Percentiles rank a stretch among this genome's conserved stretches.
Evolutionary conservation across 1,284 basidiomycete species (phyloP).

Genomic region (Ceratobasidium sp.): DNA sequence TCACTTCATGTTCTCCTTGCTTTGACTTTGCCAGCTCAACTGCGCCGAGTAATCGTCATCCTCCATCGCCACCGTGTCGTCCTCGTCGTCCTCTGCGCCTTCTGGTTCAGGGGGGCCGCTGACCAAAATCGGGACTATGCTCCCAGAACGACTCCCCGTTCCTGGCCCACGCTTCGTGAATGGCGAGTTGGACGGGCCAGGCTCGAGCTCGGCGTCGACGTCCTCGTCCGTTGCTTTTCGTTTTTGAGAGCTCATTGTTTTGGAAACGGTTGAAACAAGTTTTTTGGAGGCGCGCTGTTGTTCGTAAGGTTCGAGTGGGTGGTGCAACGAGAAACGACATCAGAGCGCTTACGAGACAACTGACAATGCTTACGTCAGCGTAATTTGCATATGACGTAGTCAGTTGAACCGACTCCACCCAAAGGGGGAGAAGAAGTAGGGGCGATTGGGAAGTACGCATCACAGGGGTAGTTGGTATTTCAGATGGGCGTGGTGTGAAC

Average conservation of each 20-base stretch:
- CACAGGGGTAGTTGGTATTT: too few species aligned
- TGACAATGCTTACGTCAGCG: too few species aligned
- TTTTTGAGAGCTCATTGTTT: conserved; percentile 34
- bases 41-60: conserved; percentile 86
- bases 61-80: conserved; percentile 78
- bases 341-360: too few species aligned
- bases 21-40: conserved; percentile 80
- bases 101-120: conserved; percentile 63
- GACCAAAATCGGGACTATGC: conserved; percentile 18
- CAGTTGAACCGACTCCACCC: too few species aligned
- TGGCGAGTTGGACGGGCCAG: conserved; percentile 12
- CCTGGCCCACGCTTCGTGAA: conserved; percentile 31
- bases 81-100: conserved; percentile 69
- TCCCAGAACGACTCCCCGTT: conserved; percentile 37
- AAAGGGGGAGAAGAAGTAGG: too few species aligned
- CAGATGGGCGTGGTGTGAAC: too few species aligned
- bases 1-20: conserved; percentile 84
- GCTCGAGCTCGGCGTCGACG: conserved; percentile 34
- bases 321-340: too few species aligned
- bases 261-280: too few species aligned
- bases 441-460: too few species aligned
- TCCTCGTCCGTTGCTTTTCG: conserved; percentile 39
- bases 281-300: too few species aligned
- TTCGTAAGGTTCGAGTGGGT: too few species aligned
- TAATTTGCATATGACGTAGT: too few species aligned